phyloP scores from a whole-genome alignment of 306 rosid genomes.

The Astragalus membranaceus region DNA sequence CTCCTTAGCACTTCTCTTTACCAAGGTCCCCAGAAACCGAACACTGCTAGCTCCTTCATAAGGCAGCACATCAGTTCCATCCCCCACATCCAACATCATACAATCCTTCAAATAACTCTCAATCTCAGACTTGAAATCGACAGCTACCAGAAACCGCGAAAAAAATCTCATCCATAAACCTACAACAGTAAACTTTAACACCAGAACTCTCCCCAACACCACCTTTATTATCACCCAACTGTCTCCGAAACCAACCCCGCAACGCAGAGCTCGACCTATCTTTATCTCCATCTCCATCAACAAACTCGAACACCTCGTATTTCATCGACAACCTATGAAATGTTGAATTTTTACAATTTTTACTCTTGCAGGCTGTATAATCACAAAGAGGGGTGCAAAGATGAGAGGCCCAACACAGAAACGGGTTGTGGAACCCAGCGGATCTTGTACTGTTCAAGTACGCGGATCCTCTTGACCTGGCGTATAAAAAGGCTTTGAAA shows the following conservation, averaged over 20 bases:
- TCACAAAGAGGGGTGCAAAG: no score
- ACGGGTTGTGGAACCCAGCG: no score
- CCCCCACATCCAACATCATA: no score
- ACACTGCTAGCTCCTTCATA: constrained; percentile 39
- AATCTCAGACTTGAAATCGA: constrained; percentile 52
- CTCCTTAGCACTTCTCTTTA: constrained; percentile 52
- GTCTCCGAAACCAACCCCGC: constrained; percentile 79
- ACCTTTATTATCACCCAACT: constrained; percentile 41
- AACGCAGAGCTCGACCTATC: constrained; percentile 46
- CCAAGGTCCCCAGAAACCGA: constrained; percentile 57
- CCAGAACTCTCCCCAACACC: constrained; percentile 16
- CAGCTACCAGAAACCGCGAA: constrained; percentile 69
- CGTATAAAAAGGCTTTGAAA: no score
- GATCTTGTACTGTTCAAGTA: no score
- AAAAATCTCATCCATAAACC: constrained; percentile 83
- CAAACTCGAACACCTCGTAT: constrained; percentile 51
- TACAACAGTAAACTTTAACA: constrained; percentile 53
- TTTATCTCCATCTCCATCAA: constrained; percentile 15
- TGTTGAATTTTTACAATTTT: no score
- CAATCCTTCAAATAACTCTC: constrained; percentile 46
- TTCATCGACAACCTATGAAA: constrained; percentile 78
- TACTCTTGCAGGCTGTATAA: no score
- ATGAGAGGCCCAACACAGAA: no score
- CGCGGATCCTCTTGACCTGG: no score
- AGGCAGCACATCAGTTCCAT: constrained; percentile 42